Evolutionary conservation across 192 early-diverging fungal species (phyloP), one percentile per base, ranked within the genome.

Genomic region (Mortierella hygrophila): DNA sequence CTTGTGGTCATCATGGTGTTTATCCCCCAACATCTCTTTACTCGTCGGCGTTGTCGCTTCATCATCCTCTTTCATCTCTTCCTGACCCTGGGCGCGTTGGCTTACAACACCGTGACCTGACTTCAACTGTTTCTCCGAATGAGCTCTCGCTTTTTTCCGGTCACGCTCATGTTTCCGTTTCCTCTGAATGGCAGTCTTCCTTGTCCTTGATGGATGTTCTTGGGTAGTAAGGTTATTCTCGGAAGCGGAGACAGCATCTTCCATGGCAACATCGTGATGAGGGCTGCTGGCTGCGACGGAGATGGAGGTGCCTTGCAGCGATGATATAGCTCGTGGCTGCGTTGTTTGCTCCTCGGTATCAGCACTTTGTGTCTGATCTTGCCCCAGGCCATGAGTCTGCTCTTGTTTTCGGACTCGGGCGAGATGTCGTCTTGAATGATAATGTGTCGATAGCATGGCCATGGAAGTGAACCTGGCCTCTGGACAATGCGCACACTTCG

Each of bases 371-470:
- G 49, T 2, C 49, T 20, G 49, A 32, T 37, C 40, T 29, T 40
- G 68, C 3, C 60, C 23, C 21, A 20, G 73, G 13, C 6, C 49
- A 20, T 46, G 35, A 46, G 18, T 63, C 32, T 69, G 65, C 37
- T 38, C 21, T 38, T 37, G 35, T 16, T 41, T 81, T n/a, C 44
- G 68, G 4, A 70, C 74, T 46, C 77, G 70, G 5, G 35, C 57
- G 26, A 69, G 47, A 46, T 83, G 82, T 38, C 74, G 74, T 44
- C 54, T 83, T 2, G 82, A 83, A 35, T 32, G 46, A 26, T 69
- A 20, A 44, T 83, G 82, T 5, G 72, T 78, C 2, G 70, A 32
- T 18, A 83, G 82, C 82, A 78, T 83, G 23, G 73, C 47, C 47
- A 65, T 74, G 21, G 82, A 83, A 26, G 76, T 83, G 8, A 83